Evolutionary conservation across 1,284 basidiomycete species (phyloP).

Genomic region (Cryptococcus sp.): DNA sequence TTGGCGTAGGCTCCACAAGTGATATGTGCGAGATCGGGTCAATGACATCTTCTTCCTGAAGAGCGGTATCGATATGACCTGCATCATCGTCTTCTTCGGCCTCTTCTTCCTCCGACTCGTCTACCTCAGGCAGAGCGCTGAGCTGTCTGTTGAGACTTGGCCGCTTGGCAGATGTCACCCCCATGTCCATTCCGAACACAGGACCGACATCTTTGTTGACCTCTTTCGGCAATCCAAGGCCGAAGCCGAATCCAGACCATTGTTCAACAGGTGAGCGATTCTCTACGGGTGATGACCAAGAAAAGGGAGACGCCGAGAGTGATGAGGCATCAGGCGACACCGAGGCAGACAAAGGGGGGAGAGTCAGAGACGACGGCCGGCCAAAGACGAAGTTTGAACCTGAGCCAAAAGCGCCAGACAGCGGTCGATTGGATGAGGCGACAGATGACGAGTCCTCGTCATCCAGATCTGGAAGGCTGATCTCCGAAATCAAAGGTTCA

Average conservation of each 20-base stretch:
- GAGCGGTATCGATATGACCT: slow-evolving; percentile 3
- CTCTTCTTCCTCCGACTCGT: slow-evolving; percentile 46
- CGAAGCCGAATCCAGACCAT: slow-evolving; percentile 24
- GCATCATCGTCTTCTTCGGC: slow-evolving; percentile 13
- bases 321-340: slow-evolving; percentile 20
- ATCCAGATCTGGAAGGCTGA: slow-evolving; percentile 45
- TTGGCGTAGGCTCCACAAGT: slow-evolving; percentile 31
- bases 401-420: slow-evolving; percentile 35
- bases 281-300: slow-evolving; percentile 31
- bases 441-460: slow-evolving; percentile 43
- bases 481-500: slow-evolving; percentile 24
- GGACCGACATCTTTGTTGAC: slow-evolving; percentile 17
- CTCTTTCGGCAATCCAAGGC: not conserved
- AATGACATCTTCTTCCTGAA: not conserved
- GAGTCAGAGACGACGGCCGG: slow-evolving; percentile 32
- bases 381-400: slow-evolving; percentile 27
- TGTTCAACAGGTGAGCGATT: slow-evolving; percentile 15
- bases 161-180: slow-evolving; percentile 23
- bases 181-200: slow-evolving; percentile 35
- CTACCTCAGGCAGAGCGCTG: slow-evolving; percentile 41
- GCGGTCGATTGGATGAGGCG: slow-evolving; percentile 34
- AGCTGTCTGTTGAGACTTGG: slow-evolving; percentile 30
- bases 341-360: slow-evolving; percentile 17
- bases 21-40: not conserved
- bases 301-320: slow-evolving; percentile 21